Evolutionary conservation across 2,329 filamentous ascomycete genomes (phyloP).

Genomic region (Fusarium vanettenii): DNA sequence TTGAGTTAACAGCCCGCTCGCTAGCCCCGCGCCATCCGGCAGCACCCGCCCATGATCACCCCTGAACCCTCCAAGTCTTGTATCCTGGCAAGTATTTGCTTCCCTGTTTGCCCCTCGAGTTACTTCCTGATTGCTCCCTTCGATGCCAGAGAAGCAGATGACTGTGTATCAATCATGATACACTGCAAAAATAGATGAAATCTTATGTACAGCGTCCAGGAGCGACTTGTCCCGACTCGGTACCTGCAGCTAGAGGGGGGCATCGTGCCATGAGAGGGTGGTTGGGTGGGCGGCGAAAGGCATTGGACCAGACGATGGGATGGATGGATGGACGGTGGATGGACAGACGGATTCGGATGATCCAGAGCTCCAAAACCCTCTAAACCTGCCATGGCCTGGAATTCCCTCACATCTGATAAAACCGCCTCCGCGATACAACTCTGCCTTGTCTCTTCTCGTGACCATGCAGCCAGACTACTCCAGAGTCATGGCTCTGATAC

Average conservation of each 20-base stretch:
- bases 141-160: not conserved
- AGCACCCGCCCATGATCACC: conserved; percentile 37
- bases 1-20: conserved; percentile 32
- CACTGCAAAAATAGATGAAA: conserved; percentile 6
- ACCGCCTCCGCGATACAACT: conserved; percentile 15
- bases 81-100: conserved; percentile 17
- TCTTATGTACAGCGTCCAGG: conserved; percentile 20
- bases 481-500: conserved; percentile 21
- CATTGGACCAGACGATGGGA: conserved; percentile 5
- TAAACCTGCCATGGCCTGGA: conserved; percentile 6
- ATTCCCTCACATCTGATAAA: conserved; percentile 27
- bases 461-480: conserved; percentile 17
- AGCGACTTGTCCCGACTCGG: conserved; percentile 36
- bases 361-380: conserved; percentile 11
- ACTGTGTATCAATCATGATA: not conserved
- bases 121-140: not conserved
- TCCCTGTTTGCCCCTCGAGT: not conserved
- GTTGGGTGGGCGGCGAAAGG: conserved; percentile 19
- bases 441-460: conserved; percentile 23
- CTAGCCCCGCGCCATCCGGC: conserved; percentile 41
- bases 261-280: conserved; percentile 28
- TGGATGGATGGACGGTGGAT: not conserved
- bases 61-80: conserved; percentile 33
- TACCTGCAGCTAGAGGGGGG: conserved; percentile 37
- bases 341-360: conserved; percentile 2